Conservation (phyloP, 257 asterid genomes). For the Coffea canephora region DNA sequence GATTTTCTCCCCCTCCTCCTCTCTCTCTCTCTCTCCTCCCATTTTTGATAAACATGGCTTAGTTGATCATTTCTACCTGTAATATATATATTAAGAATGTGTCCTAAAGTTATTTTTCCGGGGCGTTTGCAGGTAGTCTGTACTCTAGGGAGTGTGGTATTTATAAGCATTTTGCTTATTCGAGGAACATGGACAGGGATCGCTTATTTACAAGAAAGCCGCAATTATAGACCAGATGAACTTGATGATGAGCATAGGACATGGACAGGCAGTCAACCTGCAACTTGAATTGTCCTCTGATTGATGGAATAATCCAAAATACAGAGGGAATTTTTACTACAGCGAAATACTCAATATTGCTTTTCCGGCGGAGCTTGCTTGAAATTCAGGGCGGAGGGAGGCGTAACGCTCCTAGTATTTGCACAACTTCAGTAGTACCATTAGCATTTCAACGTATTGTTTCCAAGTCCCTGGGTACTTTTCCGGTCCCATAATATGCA, state of each 20-base stretch:
- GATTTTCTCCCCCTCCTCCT: no score
- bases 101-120: neutral
- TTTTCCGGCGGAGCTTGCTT: neutral
- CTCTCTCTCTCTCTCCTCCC: no score
- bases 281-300: slow-evolving; percentile 27
- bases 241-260: slow-evolving; percentile 53
- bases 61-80: no score
- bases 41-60: no score
- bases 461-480: no score
- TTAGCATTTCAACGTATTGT: no score
- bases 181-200: slow-evolving; percentile 84
- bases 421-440: no score
- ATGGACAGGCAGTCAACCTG: slow-evolving; percentile 65
- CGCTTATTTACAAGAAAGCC: slow-evolving; percentile 66
- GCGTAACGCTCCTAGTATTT: no score
- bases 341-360: no score
- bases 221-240: slow-evolving; percentile 52
- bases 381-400: neutral
- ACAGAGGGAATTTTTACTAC: no score
- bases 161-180: slow-evolving; percentile 65
- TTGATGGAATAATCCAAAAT: neutral
- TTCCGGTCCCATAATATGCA: no score
- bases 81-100: neutral
- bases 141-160: slow-evolving; percentile 87
- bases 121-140: slow-evolving; percentile 67